Conservation (phyloP, 2,329 filamentous ascomycete species). For the Myotisia sp. region DNA sequence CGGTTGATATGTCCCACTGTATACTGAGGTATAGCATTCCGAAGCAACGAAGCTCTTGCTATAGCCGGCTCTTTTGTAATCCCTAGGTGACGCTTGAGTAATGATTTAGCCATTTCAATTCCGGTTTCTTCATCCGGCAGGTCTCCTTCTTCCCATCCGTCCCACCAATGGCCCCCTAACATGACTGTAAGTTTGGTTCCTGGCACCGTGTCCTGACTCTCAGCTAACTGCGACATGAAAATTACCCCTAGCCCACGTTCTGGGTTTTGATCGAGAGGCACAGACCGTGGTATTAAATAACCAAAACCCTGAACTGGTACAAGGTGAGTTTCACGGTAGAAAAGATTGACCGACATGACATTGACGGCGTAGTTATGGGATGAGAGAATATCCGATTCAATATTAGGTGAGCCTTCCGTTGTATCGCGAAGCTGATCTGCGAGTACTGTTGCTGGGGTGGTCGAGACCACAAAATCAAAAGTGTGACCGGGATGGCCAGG, state of each 20-base stretch:
- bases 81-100: constrained; percentile 60
- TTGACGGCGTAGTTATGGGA: constrained; percentile 50
- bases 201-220: constrained; percentile 39
- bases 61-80: constrained; percentile 50
- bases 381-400: constrained; percentile 13
- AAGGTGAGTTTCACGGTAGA: constrained; percentile 53
- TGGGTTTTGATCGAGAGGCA: constrained; percentile 58
- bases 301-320: constrained; percentile 63
- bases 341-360: constrained; percentile 87
- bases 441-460: constrained; percentile 13
- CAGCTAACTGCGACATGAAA: constrained; percentile 63
- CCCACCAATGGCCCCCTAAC: constrained; percentile 88
- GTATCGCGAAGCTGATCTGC: constrained; percentile 6
- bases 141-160: constrained; percentile 39
- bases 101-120: constrained; percentile 51
- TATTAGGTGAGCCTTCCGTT: not conserved
- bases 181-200: constrained; percentile 89
- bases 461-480: constrained; percentile 19
- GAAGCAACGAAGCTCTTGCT: constrained; percentile 46
- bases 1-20: constrained; percentile 57
- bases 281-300: constrained; percentile 71
- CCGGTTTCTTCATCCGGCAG: constrained; percentile 54
- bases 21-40: constrained; percentile 82
- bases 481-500: not conserved
- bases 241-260: constrained; percentile 80